Conservation (phyloP, 2,329 filamentous ascomycete species). For the Xylariomycetidae sp. region DNA sequence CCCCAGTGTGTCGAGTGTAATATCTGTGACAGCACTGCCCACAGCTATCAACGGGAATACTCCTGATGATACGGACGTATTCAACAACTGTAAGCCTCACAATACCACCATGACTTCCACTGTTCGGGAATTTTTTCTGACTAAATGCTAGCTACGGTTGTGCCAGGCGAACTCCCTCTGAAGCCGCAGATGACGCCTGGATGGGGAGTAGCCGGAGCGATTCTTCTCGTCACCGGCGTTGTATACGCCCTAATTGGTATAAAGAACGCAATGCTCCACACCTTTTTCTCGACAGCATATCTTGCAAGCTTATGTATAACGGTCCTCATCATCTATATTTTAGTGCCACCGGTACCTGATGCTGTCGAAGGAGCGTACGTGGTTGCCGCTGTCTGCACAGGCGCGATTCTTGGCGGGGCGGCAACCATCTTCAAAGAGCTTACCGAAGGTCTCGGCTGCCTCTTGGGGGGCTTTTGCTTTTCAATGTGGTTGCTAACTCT, state of each 20-base stretch:
- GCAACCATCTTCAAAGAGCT: slow-evolving; percentile 79
- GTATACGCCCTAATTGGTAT: slow-evolving; percentile 74
- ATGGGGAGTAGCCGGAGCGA: slow-evolving; percentile 70
- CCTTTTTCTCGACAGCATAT: slow-evolving; percentile 75
- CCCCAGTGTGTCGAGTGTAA: slow-evolving; percentile 10
- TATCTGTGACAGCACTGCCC: slow-evolving; percentile 18
- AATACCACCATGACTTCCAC: not conserved
- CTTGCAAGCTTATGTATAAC: slow-evolving; percentile 68
- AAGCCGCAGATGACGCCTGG: slow-evolving; percentile 73
- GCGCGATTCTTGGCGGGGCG: slow-evolving; percentile 66
- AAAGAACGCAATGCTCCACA: slow-evolving; percentile 73
- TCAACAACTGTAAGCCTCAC: slow-evolving; percentile 17
- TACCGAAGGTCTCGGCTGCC: slow-evolving; percentile 73
- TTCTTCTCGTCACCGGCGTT: slow-evolving; percentile 70
- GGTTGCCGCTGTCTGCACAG: slow-evolving; percentile 69
- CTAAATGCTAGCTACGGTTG: slow-evolving; percentile 36
- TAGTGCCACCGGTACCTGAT: slow-evolving; percentile 70
- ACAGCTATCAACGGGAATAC: slow-evolving; percentile 28
- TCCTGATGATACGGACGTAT: slow-evolving; percentile 15
- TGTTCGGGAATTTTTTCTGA: slow-evolving; percentile 5
- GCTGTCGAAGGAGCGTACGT: slow-evolving; percentile 83
- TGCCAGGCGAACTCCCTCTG: slow-evolving; percentile 60
- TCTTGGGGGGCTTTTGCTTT: slow-evolving; percentile 80
- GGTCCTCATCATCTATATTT: slow-evolving; percentile 83
- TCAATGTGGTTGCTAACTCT: slow-evolving; percentile 88